Evolutionary conservation across 2,329 filamentous ascomycete species (phyloP), one percentile per base, ranked within the genome.

Genomic region (Colletotrichum viniferum): DNA sequence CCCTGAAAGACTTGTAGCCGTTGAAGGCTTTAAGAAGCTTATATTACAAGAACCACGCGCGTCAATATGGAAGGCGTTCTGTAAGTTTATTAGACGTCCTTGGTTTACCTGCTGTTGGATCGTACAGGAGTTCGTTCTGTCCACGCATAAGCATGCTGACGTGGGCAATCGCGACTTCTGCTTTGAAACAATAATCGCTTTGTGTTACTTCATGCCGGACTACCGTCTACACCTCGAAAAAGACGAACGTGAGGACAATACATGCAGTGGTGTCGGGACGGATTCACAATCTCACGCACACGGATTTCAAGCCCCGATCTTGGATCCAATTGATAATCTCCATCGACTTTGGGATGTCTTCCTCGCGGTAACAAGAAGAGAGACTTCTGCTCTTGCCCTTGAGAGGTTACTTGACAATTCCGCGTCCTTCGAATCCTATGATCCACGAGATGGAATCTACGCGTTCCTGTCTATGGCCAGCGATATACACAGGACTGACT

Each of bases 401-500:
- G 63, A 65, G n/a, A 48, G 9, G 4, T 28, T 74, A 7, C 48
- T 74, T 12, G 71, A 74, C 34, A 55, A 52, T 16, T 62, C 63
- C 2, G 52, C 28, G 21, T 36, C 56, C 16, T 74, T 74, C 61
- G 69, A 56, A 52, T 70, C 66, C 12, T 28, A 28, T 18, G 71
- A 74, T 34, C 60, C 61, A 12, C 30, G 66, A 10, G 66, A 74
- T n/a, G 66, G 71, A 3, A 56, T 74, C 48, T 70, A 65, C n/a
- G 66, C 66, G 13, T 55, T 66, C 9, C 30, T 69, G n/a, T 55
- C 28, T 5, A 60, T 74, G 24, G 71, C 71, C 5, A 36, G 48
- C n/a, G 71, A 74, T n/a, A 14, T 34, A 34, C 2, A 34, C 6
- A 7, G 14, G 2, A 10, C 6, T 5, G 36, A 65, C 13, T 65